Evolutionary conservation across 2,329 filamentous ascomycete species (phyloP), one percentile per base, ranked within the genome.

Genomic region (Fusarium succisae): DNA sequence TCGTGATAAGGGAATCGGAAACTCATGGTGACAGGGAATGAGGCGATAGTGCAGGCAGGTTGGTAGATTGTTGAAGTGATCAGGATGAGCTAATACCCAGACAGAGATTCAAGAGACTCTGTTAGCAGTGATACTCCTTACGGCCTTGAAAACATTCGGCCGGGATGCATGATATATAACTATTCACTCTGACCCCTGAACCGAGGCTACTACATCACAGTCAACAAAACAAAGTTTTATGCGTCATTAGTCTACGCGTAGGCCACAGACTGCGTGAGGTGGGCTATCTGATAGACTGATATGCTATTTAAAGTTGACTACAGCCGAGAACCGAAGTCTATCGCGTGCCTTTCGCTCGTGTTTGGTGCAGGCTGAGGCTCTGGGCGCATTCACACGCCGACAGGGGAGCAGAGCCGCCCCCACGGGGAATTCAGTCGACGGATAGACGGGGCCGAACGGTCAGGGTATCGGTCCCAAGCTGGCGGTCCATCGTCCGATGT

Each of bases 21-120:
- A 2, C 24, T n/a, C 35, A 55, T 55, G 8, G 8, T 13, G 14
- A 22, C 8, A 6, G 5, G 8, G 3, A 11, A 22, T 38, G 20
- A 17, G 18, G 5, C 3, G 3, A 17, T 4, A 1, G 11, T 6
- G 0, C 3, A n/a, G 11, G 11, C 2, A 13, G 6, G 10, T 32
- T 30, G 7, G 28, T 26, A 1, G 7, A 7, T 10, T 28, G 2
- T 3, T 0, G 5, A 22, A n/a, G 24, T 18, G 10, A 28, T 10
- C 24, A 39, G 20, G 24, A n/a, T 1, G 51, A 39, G 35, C 24
- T 54, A 54, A 39, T 6, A 54, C 20, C 4, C 24, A n/a, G 24
- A 18, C 8, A 39, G 11, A 38, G 20, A 28, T 28, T 13, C 3
- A 39, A 18, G 14, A 28, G 14, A 8, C 20, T 28, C 14, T n/a